These are phyloP conservation scores for Zanthoxylum bungeanum DNA, from an alignment of 345 rosid species.

Conservation along the genomic window DNA sequence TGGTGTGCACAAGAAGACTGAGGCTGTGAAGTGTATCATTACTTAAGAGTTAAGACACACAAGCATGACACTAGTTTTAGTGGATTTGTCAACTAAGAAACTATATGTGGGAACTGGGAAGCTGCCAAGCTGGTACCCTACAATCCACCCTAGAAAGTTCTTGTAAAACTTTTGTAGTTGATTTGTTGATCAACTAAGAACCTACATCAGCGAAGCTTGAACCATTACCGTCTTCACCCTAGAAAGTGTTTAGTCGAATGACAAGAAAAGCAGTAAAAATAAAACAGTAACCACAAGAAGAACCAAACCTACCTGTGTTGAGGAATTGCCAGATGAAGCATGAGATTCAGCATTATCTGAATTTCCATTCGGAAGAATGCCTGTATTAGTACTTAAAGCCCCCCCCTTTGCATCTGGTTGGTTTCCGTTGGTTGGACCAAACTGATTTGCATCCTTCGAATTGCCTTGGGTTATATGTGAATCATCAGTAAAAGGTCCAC, in stretches of 20 bases:
- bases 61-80: background rate
- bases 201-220: no score
- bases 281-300: background rate
- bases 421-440: slow-evolving; percentile 50
- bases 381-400: slow-evolving; percentile 30
- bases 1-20: background rate
- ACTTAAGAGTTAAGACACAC: background rate
- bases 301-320: slow-evolving; percentile 47
- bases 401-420: slow-evolving; percentile 53
- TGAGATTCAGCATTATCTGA: slow-evolving; percentile 40
- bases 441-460: slow-evolving; percentile 47
- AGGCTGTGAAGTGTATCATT: background rate
- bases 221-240: no score
- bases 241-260: no score
- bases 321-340: slow-evolving; percentile 44
- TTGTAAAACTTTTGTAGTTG: background rate
- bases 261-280: slow-evolving; percentile 1
- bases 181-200: no score
- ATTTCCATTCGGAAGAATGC: slow-evolving; percentile 48
- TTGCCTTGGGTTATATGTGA: slow-evolving; percentile 44
- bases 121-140: background rate
- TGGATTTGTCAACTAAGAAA: background rate
- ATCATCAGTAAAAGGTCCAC: slow-evolving; percentile 58
- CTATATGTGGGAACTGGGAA: background rate
- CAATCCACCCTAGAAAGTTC: background rate